Evolutionary conservation across 2,329 filamentous ascomycete species (phyloP).

Genomic region (Epichloe sibirici): DNA sequence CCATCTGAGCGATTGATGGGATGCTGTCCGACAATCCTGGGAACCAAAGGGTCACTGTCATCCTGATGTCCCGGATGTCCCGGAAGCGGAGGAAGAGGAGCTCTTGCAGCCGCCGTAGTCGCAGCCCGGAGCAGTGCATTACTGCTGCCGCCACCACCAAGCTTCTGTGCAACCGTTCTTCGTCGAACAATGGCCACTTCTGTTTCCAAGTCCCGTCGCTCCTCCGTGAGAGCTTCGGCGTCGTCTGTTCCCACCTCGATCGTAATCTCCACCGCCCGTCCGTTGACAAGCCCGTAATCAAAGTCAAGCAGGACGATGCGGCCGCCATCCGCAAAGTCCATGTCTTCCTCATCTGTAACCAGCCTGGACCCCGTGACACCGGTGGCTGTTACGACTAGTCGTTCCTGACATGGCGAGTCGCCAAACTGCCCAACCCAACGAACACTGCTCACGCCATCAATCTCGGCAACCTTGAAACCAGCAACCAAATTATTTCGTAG

Average conservation of each 20-base stretch:
- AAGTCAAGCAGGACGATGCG: slow-evolving; percentile 65
- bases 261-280: slow-evolving; percentile 43
- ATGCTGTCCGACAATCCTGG: slow-evolving; percentile 31
- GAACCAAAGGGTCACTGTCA: slow-evolving; percentile 40
- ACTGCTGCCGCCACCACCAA: slow-evolving; percentile 27
- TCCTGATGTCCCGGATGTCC: slow-evolving; percentile 12
- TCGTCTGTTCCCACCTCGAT: slow-evolving; percentile 64
- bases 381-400: slow-evolving; percentile 58
- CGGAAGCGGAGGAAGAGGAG: slow-evolving; percentile 16
- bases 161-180: slow-evolving; percentile 55
- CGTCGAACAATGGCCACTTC: slow-evolving; percentile 70
- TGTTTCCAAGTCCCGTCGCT: slow-evolving; percentile 59
- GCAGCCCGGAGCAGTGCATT: slow-evolving; percentile 36
- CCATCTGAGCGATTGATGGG: slow-evolving; percentile 10
- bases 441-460: slow-evolving; percentile 54
- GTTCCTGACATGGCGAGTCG: slow-evolving; percentile 35
- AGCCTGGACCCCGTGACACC: slow-evolving; percentile 49
- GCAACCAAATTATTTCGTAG: slow-evolving; percentile 57
- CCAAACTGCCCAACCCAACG: slow-evolving; percentile 56
- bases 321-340: slow-evolving; percentile 68
- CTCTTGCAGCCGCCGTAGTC: slow-evolving; percentile 26
- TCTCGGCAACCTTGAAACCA: slow-evolving; percentile 51
- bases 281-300: slow-evolving; percentile 46
- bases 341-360: slow-evolving; percentile 55
- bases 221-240: slow-evolving; percentile 60